Percentiles rank a stretch among this genome's conserved stretches.
Conservation (phyloP, 192 early-diverging fungal species). For the Backusella morwellensis region DNA sequence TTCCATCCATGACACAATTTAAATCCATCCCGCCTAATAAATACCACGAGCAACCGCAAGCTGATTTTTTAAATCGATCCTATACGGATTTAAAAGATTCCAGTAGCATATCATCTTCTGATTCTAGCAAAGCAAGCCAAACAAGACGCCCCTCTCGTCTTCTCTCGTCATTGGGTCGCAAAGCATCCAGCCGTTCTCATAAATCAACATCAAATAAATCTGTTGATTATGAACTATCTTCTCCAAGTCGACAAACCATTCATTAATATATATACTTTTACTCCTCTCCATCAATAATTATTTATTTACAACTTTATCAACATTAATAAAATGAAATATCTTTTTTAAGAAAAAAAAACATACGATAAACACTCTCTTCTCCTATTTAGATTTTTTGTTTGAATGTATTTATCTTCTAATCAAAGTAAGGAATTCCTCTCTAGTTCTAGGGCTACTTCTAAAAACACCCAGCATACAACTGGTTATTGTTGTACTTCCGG, state of each 20-base stretch:
- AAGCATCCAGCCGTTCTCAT: background rate
- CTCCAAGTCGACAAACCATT: background rate
- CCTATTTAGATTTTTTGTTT: background rate
- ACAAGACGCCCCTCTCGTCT: slow-evolving; percentile 2
- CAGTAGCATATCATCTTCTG: slow-evolving; percentile 7
- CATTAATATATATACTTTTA: background rate
- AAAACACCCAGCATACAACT: slow-evolving; percentile 95
- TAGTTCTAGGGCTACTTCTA: slow-evolving; percentile 83
- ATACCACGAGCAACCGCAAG: background rate
- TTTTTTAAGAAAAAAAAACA: background rate
- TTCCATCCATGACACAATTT: slow-evolving; percentile 4
- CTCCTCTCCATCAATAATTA: background rate
- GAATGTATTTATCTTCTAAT: slow-evolving; percentile 40
- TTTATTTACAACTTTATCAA: background rate
- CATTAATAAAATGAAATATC: background rate
- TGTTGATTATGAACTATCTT: background rate
- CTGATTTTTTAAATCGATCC: background rate
- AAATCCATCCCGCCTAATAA: background rate
- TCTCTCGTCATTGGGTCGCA: slow-evolving; percentile 12
- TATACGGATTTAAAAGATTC: background rate
- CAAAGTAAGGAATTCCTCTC: slow-evolving; percentile 96
- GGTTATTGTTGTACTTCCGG: slow-evolving; percentile 92
- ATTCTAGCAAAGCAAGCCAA: background rate
- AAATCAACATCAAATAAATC: background rate
- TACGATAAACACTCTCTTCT: background rate